Conservation (phyloP, 2,329 filamentous ascomycete genomes). For the Orbilia javanica region DNA sequence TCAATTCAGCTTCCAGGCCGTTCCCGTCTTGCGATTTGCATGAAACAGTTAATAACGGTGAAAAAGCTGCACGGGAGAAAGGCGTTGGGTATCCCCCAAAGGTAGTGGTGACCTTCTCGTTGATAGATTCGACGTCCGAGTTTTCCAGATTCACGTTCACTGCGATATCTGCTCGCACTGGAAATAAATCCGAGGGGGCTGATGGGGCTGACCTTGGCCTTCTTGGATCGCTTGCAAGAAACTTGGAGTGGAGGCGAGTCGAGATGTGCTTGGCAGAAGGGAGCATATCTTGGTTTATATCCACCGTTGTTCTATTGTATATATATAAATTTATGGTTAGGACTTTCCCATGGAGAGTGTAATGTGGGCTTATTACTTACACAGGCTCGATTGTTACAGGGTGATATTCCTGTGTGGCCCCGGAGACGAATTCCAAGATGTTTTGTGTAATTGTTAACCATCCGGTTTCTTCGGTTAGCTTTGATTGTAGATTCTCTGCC, state of each 20-base stretch:
- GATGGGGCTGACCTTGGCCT: neutral
- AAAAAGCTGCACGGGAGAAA: neutral
- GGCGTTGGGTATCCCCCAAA: neutral
- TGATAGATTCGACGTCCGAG: neutral
- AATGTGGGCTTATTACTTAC: neutral
- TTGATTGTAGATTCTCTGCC: neutral
- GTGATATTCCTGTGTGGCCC: neutral
- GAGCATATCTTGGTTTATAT: neutral
- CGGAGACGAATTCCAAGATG: neutral
- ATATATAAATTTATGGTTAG: neutral
- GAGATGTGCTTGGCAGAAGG: neutral
- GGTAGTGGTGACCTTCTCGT: neutral
- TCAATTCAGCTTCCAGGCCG: neutral
- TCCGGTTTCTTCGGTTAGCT: neutral
- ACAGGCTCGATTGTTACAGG: neutral
- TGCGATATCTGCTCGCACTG: slow-evolving; percentile 1
- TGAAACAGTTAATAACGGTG: neutral
- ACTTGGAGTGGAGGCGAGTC: neutral
- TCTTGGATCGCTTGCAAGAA: neutral
- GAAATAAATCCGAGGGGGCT: neutral
- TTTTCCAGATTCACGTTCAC: neutral
- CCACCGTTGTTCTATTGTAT: neutral
- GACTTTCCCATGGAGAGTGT: neutral
- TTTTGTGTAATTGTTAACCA: neutral
- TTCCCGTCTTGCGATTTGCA: neutral